These are phyloP conservation scores for Leccinum fallax DNA, from an alignment of 1,284 basidiomycete genomes.

Conservation along the genomic window DNA sequence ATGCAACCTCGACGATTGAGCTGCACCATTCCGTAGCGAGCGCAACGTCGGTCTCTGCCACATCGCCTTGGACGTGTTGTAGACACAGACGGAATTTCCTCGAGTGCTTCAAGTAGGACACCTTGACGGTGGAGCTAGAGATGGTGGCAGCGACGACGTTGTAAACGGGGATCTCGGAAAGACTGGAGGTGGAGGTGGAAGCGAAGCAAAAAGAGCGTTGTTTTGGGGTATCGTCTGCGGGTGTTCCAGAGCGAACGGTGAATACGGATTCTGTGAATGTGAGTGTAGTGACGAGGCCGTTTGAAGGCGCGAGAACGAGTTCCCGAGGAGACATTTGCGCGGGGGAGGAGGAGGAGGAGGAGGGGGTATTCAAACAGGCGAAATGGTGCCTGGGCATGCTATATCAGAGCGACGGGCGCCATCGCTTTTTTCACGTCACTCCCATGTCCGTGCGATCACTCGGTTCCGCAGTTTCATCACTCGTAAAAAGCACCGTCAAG, in stretches of 20 bases:
- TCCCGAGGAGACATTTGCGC: conserved; percentile 21
- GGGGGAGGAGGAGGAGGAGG: neutral
- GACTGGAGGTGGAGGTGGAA: neutral
- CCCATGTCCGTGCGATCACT: neutral
- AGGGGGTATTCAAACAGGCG: conserved; percentile 8
- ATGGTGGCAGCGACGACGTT: conserved; percentile 55
- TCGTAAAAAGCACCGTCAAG: neutral
- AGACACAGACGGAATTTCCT: conserved; percentile 43
- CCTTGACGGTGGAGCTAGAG: conserved; percentile 40
- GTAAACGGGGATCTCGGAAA: conserved; percentile 41
- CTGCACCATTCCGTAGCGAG: conserved; percentile 58
- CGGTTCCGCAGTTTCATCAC: neutral
- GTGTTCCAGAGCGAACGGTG: conserved; percentile 7
- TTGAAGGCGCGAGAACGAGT: conserved; percentile 21
- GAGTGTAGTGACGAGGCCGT: conserved; percentile 18
- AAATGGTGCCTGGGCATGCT: neutral
- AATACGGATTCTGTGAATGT: conserved; percentile 22
- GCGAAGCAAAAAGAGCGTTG: conserved; percentile 14
- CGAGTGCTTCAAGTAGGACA: conserved; percentile 51
- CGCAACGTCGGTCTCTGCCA: conserved; percentile 39
- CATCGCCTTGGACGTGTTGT: conserved; percentile 44
- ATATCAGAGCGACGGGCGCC: conserved; percentile 3
- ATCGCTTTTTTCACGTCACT: neutral
- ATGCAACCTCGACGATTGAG: conserved; percentile 58
- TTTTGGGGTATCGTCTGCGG: neutral